These are phyloP conservation scores for Ploettnerulaceae sp. DNA, from an alignment of 2,329 filamentous ascomycete genomes.

Conservation along the genomic window DNA sequence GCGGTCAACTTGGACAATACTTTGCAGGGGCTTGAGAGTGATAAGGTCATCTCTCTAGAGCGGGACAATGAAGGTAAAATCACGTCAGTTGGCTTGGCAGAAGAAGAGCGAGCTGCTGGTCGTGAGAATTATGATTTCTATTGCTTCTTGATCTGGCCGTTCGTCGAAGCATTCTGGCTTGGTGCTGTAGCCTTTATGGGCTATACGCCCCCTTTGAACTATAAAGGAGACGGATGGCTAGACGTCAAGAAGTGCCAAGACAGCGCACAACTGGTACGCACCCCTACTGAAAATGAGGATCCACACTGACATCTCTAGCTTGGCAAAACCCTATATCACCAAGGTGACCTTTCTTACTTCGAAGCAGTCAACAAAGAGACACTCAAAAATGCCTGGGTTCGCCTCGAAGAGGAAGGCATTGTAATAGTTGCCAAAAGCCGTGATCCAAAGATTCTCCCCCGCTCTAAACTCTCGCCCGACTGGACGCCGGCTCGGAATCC, in stretches of 20 bases:
- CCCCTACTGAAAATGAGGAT: neutral
- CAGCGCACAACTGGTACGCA: conserved; percentile 69
- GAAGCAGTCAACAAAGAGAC: conserved; percentile 98
- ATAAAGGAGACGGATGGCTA: conserved; percentile 66
- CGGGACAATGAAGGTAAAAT: conserved; percentile 52
- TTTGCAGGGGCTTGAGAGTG: conserved; percentile 68
- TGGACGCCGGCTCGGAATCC: conserved; percentile 69
- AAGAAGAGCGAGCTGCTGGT: conserved; percentile 69
- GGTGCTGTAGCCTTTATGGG: conserved; percentile 85
- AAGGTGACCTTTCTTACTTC: conserved; percentile 94
- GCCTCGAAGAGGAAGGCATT: conserved; percentile 89
- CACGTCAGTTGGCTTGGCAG: conserved; percentile 67
- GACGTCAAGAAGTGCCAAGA: conserved; percentile 73
- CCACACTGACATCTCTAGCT: conserved; percentile 47
- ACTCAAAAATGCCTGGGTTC: conserved; percentile 83
- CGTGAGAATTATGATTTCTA: conserved; percentile 98
- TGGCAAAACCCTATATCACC: conserved; percentile 94
- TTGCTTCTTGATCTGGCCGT: conserved; percentile 97
- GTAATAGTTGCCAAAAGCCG: conserved; percentile 66
- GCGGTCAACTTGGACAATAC: conserved; percentile 76
- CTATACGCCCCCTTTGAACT: conserved; percentile 63
- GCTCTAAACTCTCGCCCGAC: conserved; percentile 64
- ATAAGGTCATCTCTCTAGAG: conserved; percentile 68
- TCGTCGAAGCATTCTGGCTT: conserved; percentile 92
- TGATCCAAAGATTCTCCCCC: conserved; percentile 55